Evolutionary conservation across 2,329 filamentous ascomycete species (phyloP).

Genomic region (Colletotrichum theobromicola): DNA sequence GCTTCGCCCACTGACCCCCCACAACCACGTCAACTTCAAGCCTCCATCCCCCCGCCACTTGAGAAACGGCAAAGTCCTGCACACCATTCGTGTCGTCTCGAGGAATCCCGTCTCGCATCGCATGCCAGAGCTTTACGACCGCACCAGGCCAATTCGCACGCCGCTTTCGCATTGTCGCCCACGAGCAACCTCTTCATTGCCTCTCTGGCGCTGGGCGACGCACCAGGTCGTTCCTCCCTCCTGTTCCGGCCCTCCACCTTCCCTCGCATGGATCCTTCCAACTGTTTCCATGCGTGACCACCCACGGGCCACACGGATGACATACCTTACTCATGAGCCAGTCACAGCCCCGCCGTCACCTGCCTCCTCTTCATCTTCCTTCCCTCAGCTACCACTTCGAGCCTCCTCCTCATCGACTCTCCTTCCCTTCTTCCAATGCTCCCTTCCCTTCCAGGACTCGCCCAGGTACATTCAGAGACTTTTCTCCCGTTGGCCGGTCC

Average conservation of each 20-base stretch:
- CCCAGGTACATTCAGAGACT: not conserved
- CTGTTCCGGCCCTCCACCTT: not conserved
- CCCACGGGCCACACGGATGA: not conserved
- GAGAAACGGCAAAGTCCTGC: not conserved
- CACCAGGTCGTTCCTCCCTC: not conserved
- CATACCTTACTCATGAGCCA: too few species aligned
- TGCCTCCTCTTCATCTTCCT: not conserved
- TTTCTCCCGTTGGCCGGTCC: not conserved
- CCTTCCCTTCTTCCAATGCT: not conserved
- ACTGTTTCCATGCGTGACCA: not conserved
- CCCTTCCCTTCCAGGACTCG: not conserved
- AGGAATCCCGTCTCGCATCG: not conserved
- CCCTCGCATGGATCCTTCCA: too few species aligned
- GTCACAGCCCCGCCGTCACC: not conserved
- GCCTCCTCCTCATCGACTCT: not conserved
- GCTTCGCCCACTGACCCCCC: not conserved
- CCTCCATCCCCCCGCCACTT: not conserved
- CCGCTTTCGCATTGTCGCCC: not conserved
- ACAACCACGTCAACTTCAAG: not conserved
- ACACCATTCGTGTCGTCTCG: not conserved
- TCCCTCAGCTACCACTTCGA: not conserved
- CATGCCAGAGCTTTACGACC: not conserved
- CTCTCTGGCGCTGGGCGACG: not conserved
- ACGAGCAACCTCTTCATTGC: not conserved
- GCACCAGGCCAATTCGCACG: not conserved